Evolutionary conservation across 2,329 filamentous ascomycete species (phyloP), one percentile per base, ranked within the genome.

Genomic region (Alternaria brassicicola): DNA sequence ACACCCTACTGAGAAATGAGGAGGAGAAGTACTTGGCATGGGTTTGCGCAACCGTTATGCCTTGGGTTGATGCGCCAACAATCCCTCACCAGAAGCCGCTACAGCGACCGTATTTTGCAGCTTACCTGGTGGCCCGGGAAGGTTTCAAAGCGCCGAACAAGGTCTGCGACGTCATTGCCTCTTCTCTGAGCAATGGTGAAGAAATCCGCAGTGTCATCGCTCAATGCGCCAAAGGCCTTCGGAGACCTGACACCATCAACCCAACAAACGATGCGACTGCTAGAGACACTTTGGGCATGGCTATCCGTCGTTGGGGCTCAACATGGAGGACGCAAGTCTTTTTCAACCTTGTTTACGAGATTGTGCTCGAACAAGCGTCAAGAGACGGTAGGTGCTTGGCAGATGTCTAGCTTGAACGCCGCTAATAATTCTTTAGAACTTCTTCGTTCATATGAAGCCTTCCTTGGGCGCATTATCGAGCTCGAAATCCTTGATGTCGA

Each of bases 121-220:
- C 88, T 3, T 84, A 85, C 3, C 80, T 86, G 28, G 89, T 90
- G 5, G 88, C 87, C 5, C 84, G 89, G 30, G 91, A 96, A 73
- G 92, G 92, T 5, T 87, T 96, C 73, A 92, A 90, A 70, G 85
- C 88, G 1, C 86, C 90, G 2, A 96, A 93, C 73, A 95, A 89
- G 73, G 80, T 92, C 5, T 86, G 85, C 41, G 87, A 88, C 63
- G 78, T 94, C 4, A 80, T 95, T 52, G 84, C 84, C 13, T 85
- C 86, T 21, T 85, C 89, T 8, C 82, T 89, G 48, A 82, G 80
- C n/a, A 83, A 93, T 64, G 81, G 85, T 43, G 68, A 78, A 4
- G 83, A 88, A 41, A 91, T 96, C n/a, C 79, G 85, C 26, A 77
- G 76, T 9, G 72, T 89, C 15, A 92, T 92, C 67, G 76, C 81